Conservation (phyloP, 352 stramenopile species). For the Globisporangium parvum region DNA sequence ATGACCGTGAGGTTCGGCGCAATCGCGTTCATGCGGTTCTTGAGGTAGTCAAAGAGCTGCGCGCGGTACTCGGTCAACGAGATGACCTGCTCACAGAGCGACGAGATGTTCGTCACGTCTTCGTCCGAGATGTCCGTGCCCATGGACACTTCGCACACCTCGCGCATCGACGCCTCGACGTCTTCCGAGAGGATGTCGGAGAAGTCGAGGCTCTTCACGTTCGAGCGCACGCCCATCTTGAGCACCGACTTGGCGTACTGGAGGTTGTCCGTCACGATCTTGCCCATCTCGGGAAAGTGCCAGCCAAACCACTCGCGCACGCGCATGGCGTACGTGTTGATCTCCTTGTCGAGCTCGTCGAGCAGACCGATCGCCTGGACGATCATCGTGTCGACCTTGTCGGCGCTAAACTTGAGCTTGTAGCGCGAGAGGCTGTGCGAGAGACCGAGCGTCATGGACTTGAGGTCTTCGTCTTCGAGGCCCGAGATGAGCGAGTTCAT, state of each 20-base stretch:
- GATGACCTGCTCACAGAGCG: conserved; percentile 90
- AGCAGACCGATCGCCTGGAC: conserved; percentile 99
- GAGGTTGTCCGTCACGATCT: conserved; percentile 98
- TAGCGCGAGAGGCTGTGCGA: conserved; percentile 97
- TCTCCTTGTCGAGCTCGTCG: conserved; percentile 99
- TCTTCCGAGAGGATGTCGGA: conserved; percentile 86
- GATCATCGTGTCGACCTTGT: conserved; percentile 99
- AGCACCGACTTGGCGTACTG: conserved; percentile 98
- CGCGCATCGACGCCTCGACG: conserved; percentile 94
- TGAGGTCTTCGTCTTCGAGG: conserved; percentile 87
- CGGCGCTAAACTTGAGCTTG: conserved; percentile 99
- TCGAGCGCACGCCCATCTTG: conserved; percentile 91
- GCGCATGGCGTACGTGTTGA: conserved; percentile 99
- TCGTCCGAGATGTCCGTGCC: conserved; percentile 99
- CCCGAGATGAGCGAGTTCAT: conserved; percentile 93
- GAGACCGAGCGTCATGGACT: conserved; percentile 98
- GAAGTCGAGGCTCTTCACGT: conserved; percentile 93
- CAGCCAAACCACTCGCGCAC: conserved; percentile 99
- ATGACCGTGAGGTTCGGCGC: conserved; percentile 99
- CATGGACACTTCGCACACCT: conserved; percentile 98
- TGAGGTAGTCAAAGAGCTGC: conserved; percentile 99
- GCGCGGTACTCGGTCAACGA: conserved; percentile 87
- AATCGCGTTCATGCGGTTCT: conserved; percentile 99
- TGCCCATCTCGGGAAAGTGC: conserved; percentile 97
- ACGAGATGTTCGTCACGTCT: conserved; percentile 97